phyloP scores from a whole-genome alignment of 2,329 filamentous ascomycete species.

The Botrytis hyacinthi region DNA sequence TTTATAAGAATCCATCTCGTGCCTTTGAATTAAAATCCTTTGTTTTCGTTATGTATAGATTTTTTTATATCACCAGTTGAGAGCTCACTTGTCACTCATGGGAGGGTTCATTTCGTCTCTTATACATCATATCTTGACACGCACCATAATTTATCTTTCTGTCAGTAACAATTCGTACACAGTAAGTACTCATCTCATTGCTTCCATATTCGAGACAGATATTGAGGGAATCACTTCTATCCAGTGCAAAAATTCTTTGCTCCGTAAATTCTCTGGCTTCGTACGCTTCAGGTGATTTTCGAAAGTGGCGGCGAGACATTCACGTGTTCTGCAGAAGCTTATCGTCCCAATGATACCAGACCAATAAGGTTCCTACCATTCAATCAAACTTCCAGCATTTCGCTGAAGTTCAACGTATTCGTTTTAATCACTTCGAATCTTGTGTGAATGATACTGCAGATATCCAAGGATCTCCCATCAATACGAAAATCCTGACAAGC shows the following conservation, averaged over 20 bases:
- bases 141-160: too few species aligned
- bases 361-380: fast-evolving
- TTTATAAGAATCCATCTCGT: background rate
- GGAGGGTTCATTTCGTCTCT: too few species aligned
- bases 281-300: background rate
- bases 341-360: background rate
- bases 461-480: background rate
- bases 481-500: background rate
- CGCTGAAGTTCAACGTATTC: background rate
- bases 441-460: background rate
- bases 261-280: fast-evolving
- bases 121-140: background rate
- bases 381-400: background rate
- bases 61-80: too few species aligned
- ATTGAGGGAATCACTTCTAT: background rate
- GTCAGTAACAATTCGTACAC: background rate
- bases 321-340: background rate
- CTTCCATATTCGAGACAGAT: too few species aligned
- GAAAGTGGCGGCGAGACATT: background rate
- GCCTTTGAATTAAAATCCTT: background rate
- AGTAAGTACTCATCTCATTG: background rate
- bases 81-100: too few species aligned
- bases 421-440: background rate
- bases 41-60: background rate
- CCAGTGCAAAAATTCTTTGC: background rate